Evolutionary conservation across 2,329 filamentous ascomycete genomes (phyloP).

Genomic region (Verticillium longisporum): DNA sequence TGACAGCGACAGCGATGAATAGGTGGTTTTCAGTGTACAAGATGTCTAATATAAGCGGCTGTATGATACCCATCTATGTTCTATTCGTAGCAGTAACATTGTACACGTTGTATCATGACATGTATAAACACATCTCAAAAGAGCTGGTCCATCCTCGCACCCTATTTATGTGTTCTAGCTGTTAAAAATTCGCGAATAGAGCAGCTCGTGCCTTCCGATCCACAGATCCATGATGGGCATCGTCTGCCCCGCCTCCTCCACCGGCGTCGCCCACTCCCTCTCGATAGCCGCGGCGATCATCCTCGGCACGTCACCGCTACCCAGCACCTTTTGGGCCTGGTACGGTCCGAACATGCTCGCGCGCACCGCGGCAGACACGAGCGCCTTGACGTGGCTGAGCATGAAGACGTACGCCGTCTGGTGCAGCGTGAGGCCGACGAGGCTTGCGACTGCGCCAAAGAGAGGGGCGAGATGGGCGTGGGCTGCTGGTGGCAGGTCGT

Average conservation of each 20-base stretch:
- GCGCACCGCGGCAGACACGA: conserved; percentile 70
- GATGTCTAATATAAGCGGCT: conserved; percentile 5
- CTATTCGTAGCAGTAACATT: not conserved
- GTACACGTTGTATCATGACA: not conserved
- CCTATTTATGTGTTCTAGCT: conserved; percentile 40
- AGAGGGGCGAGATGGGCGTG: conserved; percentile 59
- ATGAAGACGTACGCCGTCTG: conserved; percentile 71
- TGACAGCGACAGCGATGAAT: conserved; percentile 71
- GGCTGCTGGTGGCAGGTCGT: conserved; percentile 3
- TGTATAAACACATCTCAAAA: not conserved
- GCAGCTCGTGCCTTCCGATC: conserved; percentile 73
- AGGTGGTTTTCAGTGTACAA: conserved; percentile 53
- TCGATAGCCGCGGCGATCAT: conserved; percentile 53
- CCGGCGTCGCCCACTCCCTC: conserved; percentile 48
- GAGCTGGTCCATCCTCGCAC: not conserved
- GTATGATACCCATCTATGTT: conserved; percentile 7
- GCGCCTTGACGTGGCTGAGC: conserved; percentile 67
- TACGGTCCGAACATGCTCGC: conserved; percentile 76
- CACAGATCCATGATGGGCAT: conserved; percentile 76
- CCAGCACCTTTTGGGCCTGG: conserved; percentile 68
- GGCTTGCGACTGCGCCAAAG: conserved; percentile 57
- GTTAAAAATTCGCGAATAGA: conserved; percentile 85
- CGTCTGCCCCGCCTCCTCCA: conserved; percentile 66
- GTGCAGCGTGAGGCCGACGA: conserved; percentile 52
- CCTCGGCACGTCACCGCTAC: conserved; percentile 48